These are phyloP conservation scores for Phytopythium chamaehyphon DNA, from an alignment of 352 stramenopile genomes.

Conservation along the genomic window DNA sequence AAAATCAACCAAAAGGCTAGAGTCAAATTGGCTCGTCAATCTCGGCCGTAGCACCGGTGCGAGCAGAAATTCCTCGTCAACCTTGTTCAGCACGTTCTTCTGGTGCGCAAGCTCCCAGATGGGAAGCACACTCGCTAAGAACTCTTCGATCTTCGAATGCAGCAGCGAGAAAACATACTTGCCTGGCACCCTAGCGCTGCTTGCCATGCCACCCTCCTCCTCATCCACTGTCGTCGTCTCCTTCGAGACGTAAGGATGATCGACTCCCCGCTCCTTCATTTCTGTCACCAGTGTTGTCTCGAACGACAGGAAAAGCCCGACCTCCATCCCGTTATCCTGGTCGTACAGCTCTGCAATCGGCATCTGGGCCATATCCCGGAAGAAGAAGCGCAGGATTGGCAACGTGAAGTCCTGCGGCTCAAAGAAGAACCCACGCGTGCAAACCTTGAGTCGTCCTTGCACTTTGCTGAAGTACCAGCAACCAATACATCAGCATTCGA, in stretches of 20 bases:
- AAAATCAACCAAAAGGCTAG: constrained; percentile 87
- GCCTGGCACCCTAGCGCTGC: constrained; percentile 10
- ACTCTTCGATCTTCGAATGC: constrained; percentile 81
- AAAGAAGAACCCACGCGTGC: constrained; percentile 90
- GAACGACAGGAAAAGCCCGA: constrained; percentile 67
- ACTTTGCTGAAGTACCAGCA: constrained; percentile 51
- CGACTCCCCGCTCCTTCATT: constrained; percentile 86
- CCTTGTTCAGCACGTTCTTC: constrained; percentile 75
- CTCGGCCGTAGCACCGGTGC: constrained; percentile 62
- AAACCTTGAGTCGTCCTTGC: constrained; percentile 83
- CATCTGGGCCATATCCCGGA: constrained; percentile 73
- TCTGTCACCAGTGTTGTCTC: constrained; percentile 54
- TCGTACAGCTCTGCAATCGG: constrained; percentile 58
- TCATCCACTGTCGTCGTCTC: constrained; percentile 18
- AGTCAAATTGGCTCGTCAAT: constrained; percentile 87
- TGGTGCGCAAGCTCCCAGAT: constrained; percentile 66
- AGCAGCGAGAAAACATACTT: constrained; percentile 84
- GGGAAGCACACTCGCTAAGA: constrained; percentile 62
- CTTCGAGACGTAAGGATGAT: constrained; percentile 75
- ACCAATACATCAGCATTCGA: not conserved
- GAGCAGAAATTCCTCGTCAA: constrained; percentile 79
- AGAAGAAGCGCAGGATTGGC: constrained; percentile 85
- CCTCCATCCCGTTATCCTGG: constrained; percentile 26
- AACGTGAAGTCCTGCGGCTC: constrained; percentile 83
- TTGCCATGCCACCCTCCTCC: constrained; percentile 6